Base-by-base conservation (phyloP, 495 filamentous ascomycete species). In the Aspergillus sparsus region DNA sequence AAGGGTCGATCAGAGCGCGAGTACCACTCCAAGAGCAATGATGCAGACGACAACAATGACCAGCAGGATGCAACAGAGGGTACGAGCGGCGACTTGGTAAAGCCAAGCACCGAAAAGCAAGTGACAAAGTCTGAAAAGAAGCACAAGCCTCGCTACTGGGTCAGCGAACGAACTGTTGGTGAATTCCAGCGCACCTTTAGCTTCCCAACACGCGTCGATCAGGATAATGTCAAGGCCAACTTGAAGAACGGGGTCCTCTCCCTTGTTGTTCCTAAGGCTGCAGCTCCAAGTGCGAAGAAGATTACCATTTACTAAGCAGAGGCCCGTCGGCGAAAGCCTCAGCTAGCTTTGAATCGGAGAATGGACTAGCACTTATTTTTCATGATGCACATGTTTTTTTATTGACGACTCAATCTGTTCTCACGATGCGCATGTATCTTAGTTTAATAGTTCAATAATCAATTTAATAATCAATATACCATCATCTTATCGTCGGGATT, bases 181-280 rank as follows among this genome's bases (percentile, higher is more conserved):
- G 82, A 89, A 62, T 98, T 97, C 83, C 80, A 84, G 53, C 87
- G 93, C 66, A 80, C 77, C 58, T 97, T 98, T 82, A 82, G 70
- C 63, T 97, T 98, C 83, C 87, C 92, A 0, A 71, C 67, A 21
- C 81, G 83, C 35, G 84, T 97, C 52, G 86, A 96, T 72, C 86
- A 90, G 66, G 89, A 97, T 45, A 73, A 63, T 10, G 93, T 96
- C 65, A 87, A 80, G 71, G 93, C 93, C 42, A 83, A 70, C 55
- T 72, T 94, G 67, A 88, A 90, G 77, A 85, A 94, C 67, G 91
- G 91, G 34, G 84, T 96, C 65, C 79, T 96, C 56, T 86, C 71
- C 56, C 73, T 96, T 51, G 64, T 85, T 3, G 87, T 97, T n/a
- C 93, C 93, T 42, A 98, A 98, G 84, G 78, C 84, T 18, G 78